Evolutionary conservation across 768 basidiomycete genomes (phyloP).

Genomic region (Leccinum broughii): DNA sequence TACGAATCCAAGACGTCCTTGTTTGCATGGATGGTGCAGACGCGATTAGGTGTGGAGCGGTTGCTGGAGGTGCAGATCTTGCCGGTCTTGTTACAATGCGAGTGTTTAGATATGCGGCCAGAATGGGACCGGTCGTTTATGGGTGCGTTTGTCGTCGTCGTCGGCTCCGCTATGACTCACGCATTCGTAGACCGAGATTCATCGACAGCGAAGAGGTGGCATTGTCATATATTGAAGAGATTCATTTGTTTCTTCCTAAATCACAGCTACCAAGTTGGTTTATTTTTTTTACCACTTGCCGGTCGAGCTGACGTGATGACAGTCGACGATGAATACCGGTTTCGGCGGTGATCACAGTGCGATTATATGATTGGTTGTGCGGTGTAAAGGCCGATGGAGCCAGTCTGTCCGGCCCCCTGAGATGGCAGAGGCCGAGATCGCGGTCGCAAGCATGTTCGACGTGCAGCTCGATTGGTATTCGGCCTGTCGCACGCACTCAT

Average conservation of each 20-base stretch:
- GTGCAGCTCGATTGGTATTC: too few species aligned
- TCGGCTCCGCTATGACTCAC: not conserved
- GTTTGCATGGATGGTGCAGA: slow-evolving; percentile 81
- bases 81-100: slow-evolving; percentile 74
- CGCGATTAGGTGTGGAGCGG: slow-evolving; percentile 78
- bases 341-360: slow-evolving; percentile 86
- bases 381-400: slow-evolving; percentile 58
- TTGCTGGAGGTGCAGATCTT: slow-evolving; percentile 78
- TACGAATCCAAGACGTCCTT: slow-evolving; percentile 95
- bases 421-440: slow-evolving; percentile 59
- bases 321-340: slow-evolving; percentile 64
- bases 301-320: not conserved
- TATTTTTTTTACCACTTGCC: not conserved
- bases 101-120: slow-evolving; percentile 83
- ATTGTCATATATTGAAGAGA: slow-evolving; percentile 71
- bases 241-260: slow-evolving; percentile 72
- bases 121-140: slow-evolving; percentile 81
- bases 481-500: too few species aligned
- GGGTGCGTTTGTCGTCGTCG: slow-evolving; percentile 40
- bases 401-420: slow-evolving; percentile 55
- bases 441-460: slow-evolving; percentile 41
- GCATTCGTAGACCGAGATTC: slow-evolving; percentile 64
- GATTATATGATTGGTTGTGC: slow-evolving; percentile 71
- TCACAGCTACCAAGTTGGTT: slow-evolving; percentile 67
- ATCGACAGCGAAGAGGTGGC: slow-evolving; percentile 64